phyloP scores from a whole-genome alignment of 163 green algal species.

The Volvox carteri region DNA sequence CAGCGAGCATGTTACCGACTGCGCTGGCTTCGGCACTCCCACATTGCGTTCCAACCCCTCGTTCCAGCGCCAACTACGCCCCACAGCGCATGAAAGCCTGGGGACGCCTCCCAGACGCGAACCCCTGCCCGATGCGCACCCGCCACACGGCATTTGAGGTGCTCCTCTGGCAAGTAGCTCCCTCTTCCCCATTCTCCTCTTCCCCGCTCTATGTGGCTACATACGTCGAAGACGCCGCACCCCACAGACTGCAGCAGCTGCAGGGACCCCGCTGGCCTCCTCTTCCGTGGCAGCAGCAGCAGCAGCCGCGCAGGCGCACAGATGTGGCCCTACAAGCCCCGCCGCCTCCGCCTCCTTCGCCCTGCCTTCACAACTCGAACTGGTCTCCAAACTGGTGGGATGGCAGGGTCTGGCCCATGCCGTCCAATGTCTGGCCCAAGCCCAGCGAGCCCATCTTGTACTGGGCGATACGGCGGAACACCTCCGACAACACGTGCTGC shows the following conservation, averaged over 20 bases:
- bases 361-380: slow-evolving; percentile 46
- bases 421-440: slow-evolving; percentile 52
- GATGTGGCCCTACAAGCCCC: neutral
- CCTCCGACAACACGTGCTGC: slow-evolving; percentile 69
- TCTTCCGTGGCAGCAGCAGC: neutral
- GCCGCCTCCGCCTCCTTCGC: neutral
- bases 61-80: too few species aligned
- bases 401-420: slow-evolving; percentile 40
- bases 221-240: too few species aligned
- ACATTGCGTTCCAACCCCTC: too few species aligned
- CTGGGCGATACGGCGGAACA: slow-evolving; percentile 71
- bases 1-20: too few species aligned
- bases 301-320: neutral
- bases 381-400: slow-evolving; percentile 49
- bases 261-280: too few species aligned
- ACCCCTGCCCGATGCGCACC: too few species aligned
- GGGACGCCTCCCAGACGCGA: too few species aligned
- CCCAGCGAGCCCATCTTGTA: slow-evolving; percentile 74
- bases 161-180: too few species aligned
- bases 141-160: too few species aligned
- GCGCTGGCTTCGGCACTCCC: too few species aligned
- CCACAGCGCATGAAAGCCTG: too few species aligned
- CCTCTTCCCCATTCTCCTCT: neutral
- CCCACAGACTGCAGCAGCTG: neutral
- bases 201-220: neutral